A percentile compares a stretch with the other conserved stretches of the same genome.
Evolutionary conservation across 805 yeast species (phyloP).

Genomic region (Ogataea polymorpha): DNA sequence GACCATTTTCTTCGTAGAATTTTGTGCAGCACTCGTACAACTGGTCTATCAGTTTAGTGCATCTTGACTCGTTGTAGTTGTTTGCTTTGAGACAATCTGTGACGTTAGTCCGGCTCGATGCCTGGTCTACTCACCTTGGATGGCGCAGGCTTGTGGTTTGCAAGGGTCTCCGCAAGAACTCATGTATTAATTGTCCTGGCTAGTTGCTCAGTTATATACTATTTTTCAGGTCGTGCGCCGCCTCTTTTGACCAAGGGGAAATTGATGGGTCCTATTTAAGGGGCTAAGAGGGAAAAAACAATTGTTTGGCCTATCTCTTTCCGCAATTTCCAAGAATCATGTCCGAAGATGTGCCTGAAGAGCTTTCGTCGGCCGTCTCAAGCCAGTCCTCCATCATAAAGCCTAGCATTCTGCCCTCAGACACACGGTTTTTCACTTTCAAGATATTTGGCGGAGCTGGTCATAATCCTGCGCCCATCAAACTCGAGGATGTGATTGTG

Average conservation of each 20-base stretch:
- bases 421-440: conserved; percentile 20
- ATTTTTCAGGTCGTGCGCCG: conserved; percentile 8
- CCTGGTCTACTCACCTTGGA: conserved; percentile 50
- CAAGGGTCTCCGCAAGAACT: conserved; percentile 45
- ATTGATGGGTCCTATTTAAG: conserved; percentile 5
- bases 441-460: conserved; percentile 22
- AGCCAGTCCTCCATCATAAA: conserved; percentile 29
- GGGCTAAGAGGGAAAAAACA: neutral
- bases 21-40: conserved; percentile 71
- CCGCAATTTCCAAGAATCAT: neutral
- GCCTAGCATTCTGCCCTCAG: conserved; percentile 25
- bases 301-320: neutral
- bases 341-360: conserved; percentile 5
- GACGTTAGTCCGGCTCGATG: neutral
- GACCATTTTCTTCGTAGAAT: conserved; percentile 61
- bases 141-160: conserved; percentile 77
- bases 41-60: conserved; percentile 64
- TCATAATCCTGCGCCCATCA: neutral
- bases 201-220: neutral
- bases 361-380: conserved; percentile 16
- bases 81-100: conserved; percentile 60
- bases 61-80: conserved; percentile 70
- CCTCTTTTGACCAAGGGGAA: conserved; percentile 2
- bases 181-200: neutral
- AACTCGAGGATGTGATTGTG: conserved; percentile 2